A percentile compares a stretch with the other conserved stretches of the same genome.
phyloP scores from a whole-genome alignment of 345 rosid species.

The Linum usitatissimum region DNA sequence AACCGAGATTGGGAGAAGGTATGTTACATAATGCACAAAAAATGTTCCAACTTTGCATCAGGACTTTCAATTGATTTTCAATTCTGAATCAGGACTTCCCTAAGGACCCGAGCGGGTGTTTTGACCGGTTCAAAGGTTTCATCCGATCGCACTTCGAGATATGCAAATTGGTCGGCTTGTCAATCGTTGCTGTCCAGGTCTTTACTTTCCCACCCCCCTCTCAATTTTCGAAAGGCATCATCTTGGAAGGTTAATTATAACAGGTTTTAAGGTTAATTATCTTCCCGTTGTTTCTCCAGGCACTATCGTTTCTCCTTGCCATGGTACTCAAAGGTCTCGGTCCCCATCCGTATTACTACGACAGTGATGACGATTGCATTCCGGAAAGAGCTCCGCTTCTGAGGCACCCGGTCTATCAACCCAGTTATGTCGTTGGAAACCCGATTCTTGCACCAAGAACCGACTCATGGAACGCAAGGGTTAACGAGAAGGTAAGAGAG shows the following conservation, averaged over 20 bases:
- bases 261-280: neutral
- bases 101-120: constrained; percentile 68
- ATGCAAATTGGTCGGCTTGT: constrained; percentile 83
- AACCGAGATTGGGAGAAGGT: constrained; percentile 83
- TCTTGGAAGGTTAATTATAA: neutral
- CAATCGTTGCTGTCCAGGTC: constrained; percentile 65
- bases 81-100: constrained; percentile 63
- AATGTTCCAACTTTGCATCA: constrained; percentile 17
- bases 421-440: constrained; percentile 48
- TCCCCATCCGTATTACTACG: constrained; percentile 58
- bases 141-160: constrained; percentile 52
- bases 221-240: neutral
- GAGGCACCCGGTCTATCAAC: constrained; percentile 36
- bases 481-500: constrained; percentile 38
- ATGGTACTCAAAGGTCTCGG: constrained; percentile 68
- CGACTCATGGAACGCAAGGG: constrained; percentile 42
- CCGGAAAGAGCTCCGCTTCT: constrained; percentile 56
- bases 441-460: constrained; percentile 49
- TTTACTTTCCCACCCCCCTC: constrained; percentile 7
- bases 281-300: constrained; percentile 30
- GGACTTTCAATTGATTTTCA: constrained; percentile 45
- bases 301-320: constrained; percentile 45
- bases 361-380: constrained; percentile 61
- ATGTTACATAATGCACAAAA: constrained; percentile 4
- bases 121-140: constrained; percentile 50